Evolutionary conservation across 352 stramenopile species (phyloP).

Genomic region (Globisporangium paddicum): DNA sequence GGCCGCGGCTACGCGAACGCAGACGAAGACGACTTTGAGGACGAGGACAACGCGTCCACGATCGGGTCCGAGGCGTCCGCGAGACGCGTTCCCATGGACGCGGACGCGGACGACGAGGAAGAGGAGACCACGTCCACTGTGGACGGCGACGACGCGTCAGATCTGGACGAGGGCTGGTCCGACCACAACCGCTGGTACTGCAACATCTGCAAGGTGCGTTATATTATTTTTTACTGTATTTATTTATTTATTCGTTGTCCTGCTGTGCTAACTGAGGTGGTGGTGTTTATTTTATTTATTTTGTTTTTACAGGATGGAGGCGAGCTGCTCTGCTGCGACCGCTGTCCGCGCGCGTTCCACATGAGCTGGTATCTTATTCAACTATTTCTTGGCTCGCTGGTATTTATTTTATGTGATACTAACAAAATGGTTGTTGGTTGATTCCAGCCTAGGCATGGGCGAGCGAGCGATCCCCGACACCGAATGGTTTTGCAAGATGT

Average conservation of each 20-base stretch:
- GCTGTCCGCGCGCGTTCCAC: conserved; percentile 92
- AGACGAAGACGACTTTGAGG: conserved; percentile 21
- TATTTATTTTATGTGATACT: background rate
- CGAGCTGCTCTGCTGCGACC: conserved; percentile 89
- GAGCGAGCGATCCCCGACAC: conserved; percentile 73
- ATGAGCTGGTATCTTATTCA: conserved; percentile 55
- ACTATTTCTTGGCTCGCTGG: background rate
- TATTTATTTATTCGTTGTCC: background rate
- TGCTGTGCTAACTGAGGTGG: background rate
- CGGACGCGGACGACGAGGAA: conserved; percentile 29
- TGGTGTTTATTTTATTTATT: background rate
- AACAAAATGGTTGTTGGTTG: background rate
- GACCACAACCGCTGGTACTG: conserved; percentile 90
- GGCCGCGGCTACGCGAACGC: conserved; percentile 7
- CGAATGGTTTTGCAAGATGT: conserved; percentile 89
- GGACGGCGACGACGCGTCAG: conserved; percentile 32
- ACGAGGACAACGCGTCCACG: conserved; percentile 16
- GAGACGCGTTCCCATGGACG: conserved; percentile 15
- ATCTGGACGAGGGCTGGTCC: conserved; percentile 60
- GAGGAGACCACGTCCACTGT: conserved; percentile 21
- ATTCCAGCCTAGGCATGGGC: conserved; percentile 62
- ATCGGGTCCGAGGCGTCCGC: conserved; percentile 6
- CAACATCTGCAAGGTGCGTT: conserved; percentile 78
- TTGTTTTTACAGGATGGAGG: conserved; percentile 41
- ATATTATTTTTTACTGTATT: background rate